These are phyloP conservation scores for Sporisorium sorghi DNA, from an alignment of 1,284 basidiomycete genomes.

Conservation along the genomic window DNA sequence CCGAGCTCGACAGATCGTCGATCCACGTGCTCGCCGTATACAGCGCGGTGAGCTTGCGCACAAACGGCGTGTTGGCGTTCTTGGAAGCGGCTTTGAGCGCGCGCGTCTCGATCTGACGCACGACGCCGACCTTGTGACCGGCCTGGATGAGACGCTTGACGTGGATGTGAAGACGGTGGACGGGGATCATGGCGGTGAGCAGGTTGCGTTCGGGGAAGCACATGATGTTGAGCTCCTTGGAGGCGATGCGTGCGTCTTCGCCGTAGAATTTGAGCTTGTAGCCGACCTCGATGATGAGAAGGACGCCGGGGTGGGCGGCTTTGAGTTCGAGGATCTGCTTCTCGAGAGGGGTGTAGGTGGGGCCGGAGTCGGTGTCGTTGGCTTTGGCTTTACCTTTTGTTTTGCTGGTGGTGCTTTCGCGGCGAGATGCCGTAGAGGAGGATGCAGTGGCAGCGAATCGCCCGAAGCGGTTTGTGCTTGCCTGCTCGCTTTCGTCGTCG, in stretches of 20 bases:
- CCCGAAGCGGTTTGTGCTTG: slow-evolving; percentile 21
- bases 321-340: slow-evolving; percentile 65
- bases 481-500: background rate
- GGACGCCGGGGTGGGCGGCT: slow-evolving; percentile 75
- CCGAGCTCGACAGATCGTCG: slow-evolving; percentile 78
- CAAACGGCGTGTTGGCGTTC: slow-evolving; percentile 75
- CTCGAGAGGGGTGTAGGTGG: slow-evolving; percentile 71
- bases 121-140: slow-evolving; percentile 86
- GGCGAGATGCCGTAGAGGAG: background rate
- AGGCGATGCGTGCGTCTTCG: slow-evolving; percentile 88
- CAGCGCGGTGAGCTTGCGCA: slow-evolving; percentile 81
- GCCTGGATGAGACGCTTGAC: slow-evolving; percentile 82
- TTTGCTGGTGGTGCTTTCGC: slow-evolving; percentile 65
- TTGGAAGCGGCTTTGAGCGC: slow-evolving; percentile 84
- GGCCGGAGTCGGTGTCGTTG: slow-evolving; percentile 37
- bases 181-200: slow-evolving; percentile 83
- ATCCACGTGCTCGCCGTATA: slow-evolving; percentile 90
- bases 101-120: slow-evolving; percentile 90
- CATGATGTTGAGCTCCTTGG: slow-evolving; percentile 81
- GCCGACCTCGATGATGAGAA: slow-evolving; percentile 81
- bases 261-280: slow-evolving; percentile 80
- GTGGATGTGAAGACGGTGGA: slow-evolving; percentile 83
- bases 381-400: slow-evolving; percentile 41
- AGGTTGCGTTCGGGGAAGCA: slow-evolving; percentile 84
- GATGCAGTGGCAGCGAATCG: slow-evolving; percentile 15